Evolutionary conservation across 768 basidiomycete species (phyloP).

Genomic region (Royoungia palumana): DNA sequence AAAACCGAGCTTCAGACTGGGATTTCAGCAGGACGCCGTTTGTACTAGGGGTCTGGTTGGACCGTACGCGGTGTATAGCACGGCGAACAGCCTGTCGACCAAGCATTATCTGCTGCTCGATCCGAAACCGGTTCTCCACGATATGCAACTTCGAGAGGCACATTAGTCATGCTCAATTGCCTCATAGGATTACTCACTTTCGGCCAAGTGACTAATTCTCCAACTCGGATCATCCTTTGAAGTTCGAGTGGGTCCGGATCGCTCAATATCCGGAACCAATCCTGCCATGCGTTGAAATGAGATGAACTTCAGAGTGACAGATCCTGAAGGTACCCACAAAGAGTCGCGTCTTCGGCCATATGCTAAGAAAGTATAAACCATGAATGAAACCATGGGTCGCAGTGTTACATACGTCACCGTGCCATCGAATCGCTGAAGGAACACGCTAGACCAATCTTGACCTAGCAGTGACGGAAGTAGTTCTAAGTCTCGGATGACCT

Average conservation of each 20-base stretch:
- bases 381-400: conserved; percentile 13
- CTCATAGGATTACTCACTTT: conserved; percentile 53
- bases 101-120: conserved; percentile 79
- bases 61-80: conserved; percentile 40
- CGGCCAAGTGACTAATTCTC: conserved; percentile 93
- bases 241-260: conserved; percentile 82
- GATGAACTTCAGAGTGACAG: not conserved
- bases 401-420: conserved; percentile 68
- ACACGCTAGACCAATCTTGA: conserved; percentile 96
- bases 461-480: conserved; percentile 90
- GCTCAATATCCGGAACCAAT: conserved; percentile 80
- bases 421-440: conserved; percentile 91
- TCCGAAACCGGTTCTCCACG: conserved; percentile 83
- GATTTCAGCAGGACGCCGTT: conserved; percentile 23
- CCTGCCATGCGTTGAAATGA: conserved; percentile 39
- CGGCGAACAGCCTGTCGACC: conserved; percentile 73
- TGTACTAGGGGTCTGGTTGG: conserved; percentile 19
- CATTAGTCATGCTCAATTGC: conserved; percentile 7
- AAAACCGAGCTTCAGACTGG: conserved; percentile 18
- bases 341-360: conserved; percentile 82
- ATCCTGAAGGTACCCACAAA: conserved; percentile 42
- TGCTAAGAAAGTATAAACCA: conserved; percentile 43
- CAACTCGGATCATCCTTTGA: conserved; percentile 81
- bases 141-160: conserved; percentile 70
- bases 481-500: conserved; percentile 93